Base-by-base conservation (phyloP, 116 monocot genomes). In the Zostera marina region DNA sequence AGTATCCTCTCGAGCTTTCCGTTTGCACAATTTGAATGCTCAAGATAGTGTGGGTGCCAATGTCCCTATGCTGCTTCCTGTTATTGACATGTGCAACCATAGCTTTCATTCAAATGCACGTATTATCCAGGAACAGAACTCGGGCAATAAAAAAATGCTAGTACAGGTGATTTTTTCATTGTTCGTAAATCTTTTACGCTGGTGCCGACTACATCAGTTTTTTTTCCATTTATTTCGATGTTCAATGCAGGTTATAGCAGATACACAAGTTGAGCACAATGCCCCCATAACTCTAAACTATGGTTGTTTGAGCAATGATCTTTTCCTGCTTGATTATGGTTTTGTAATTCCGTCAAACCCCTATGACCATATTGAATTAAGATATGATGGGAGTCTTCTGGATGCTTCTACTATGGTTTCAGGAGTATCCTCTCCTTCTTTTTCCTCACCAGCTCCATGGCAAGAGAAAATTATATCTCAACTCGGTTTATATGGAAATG, bases 11-110 rank as follows among this genome's bases (percentile, higher is more conserved):
- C 76, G 98, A 61, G 98, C 98, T 11, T 98, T 98, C 67, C 78
- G 90, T 44, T 61, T 96, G 65, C 77, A 81, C 71, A 71, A 74
- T 45, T 66, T 77, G 19, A 56, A 44, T 20, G 62, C 64, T 55
- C 26, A 51, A 22, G 47, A 64, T 62, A 78, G 76, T 16, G 51
- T 61, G 15, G 51, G 59, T 41, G 23, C 58, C 58, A 72, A 81
- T 64, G 55, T 73, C 39, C 86, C 80, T 26, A 83, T 90, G 90
- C 42, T 98, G 64, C 90, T 98, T 73, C 98, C 91, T 23, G 74
- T 98, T 16, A 90, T 98, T 42, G 98, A 98, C 62, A 90, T 90
- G 83, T 98, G 98, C 71, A 98, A 86, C 59, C 90, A 90, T 67
- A 81, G 78, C 63, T 98, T 86, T 64, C 51, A 74, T 7, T 86